These are phyloP conservation scores for Schizochytrium sp. DNA, from an alignment of 108 stramenopile species.

Conservation along the genomic window DNA sequence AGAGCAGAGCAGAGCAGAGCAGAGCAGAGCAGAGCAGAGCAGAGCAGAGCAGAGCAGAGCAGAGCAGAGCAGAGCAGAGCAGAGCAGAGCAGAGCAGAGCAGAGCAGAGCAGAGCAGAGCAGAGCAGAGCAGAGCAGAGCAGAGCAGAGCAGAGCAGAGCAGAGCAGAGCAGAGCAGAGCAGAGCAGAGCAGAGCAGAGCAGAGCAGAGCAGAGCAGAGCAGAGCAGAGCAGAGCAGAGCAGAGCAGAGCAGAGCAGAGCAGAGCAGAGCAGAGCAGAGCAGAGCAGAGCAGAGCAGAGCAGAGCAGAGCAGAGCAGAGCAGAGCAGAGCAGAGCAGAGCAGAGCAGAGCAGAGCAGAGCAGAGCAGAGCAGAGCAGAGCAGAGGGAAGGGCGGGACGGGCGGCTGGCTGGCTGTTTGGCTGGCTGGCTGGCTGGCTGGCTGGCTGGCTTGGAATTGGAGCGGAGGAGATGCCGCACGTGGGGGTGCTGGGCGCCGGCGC, in stretches of 20 bases:
- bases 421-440: too few species aligned
- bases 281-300: background rate
- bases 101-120: background rate
- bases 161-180: background rate
- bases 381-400: background rate
- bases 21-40: background rate
- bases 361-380: background rate
- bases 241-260: background rate
- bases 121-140: background rate
- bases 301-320: background rate
- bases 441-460: background rate
- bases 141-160: background rate
- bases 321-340: background rate
- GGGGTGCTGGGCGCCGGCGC: background rate
- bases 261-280: background rate
- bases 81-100: background rate
- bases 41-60: background rate
- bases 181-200: background rate
- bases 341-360: background rate
- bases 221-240: background rate
- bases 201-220: background rate
- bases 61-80: background rate
- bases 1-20: background rate
- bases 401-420: too few species aligned
- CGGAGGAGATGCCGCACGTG: background rate